phyloP scores from a whole-genome alignment of 2,329 filamentous ascomycete species.

The Verticillium klebahnii region DNA sequence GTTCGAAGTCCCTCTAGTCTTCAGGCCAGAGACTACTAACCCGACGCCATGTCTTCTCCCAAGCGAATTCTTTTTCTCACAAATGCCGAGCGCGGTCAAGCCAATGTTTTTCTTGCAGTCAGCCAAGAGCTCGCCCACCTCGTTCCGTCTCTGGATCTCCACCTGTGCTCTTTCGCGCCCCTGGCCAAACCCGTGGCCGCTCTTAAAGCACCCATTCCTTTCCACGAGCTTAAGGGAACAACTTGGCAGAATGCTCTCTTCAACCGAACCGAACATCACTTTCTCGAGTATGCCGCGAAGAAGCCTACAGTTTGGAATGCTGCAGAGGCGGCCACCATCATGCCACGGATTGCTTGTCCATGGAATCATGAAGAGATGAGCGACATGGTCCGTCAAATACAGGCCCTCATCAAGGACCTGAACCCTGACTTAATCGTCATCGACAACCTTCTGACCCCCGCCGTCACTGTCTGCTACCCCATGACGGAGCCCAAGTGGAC shows the following conservation, averaged over 20 bases:
- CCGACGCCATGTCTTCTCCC: not conserved
- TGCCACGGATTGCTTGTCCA: conserved; percentile 5
- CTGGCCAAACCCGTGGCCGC: not conserved
- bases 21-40: not conserved
- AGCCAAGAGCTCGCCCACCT: conserved; percentile 12
- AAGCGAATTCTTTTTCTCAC: conserved; percentile 13
- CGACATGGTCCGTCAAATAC: conserved; percentile 2
- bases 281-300: not conserved
- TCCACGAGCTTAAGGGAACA: conserved; percentile 1
- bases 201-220: not conserved
- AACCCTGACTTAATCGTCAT: conserved; percentile 6
- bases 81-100: conserved; percentile 18
- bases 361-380: conserved; percentile 5
- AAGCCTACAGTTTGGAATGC: conserved; percentile 5
- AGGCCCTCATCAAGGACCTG: conserved; percentile 2
- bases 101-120: conserved; percentile 18
- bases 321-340: not conserved
- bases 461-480: conserved; percentile 6
- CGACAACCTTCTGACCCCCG: conserved; percentile 9
- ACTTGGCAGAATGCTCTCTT: conserved; percentile 5
- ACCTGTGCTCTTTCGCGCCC: conserved; percentile 7
- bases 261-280: not conserved
- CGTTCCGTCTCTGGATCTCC: conserved; percentile 5
- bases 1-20: not conserved
- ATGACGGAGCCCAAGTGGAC: conserved; percentile 5